Conservation (phyloP, 805 yeast genomes). For the Candida broadrunensis region DNA sequence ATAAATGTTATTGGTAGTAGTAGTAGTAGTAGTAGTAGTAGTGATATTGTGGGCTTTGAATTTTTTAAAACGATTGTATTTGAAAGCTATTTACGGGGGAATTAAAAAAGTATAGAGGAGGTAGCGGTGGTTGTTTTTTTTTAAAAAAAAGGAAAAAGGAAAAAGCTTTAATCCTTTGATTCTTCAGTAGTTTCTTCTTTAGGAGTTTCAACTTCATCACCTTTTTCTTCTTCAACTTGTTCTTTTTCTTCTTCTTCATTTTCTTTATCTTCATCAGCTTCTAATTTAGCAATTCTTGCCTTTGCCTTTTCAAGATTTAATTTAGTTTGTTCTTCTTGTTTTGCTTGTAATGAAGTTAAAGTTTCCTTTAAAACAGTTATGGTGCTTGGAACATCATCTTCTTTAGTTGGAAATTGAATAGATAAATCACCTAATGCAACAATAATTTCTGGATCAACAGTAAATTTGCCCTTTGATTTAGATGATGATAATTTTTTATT, state of each 20-base stretch:
- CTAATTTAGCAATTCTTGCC: constrained; percentile 69
- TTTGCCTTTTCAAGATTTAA: constrained; percentile 74
- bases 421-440: constrained; percentile 73
- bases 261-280: constrained; percentile 40
- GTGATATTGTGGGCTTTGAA: too few relatives aligned
- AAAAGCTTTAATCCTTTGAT: too few relatives aligned
- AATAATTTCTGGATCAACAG: constrained; percentile 77
- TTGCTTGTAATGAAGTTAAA: constrained; percentile 60
- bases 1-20: background rate
- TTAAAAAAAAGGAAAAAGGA: too few relatives aligned
- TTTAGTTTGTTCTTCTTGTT: constrained; percentile 80
- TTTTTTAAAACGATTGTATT: too few relatives aligned
- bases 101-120: background rate
- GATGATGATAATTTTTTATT: constrained; percentile 49
- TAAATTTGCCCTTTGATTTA: constrained; percentile 54
- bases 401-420: constrained; percentile 72
- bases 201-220: constrained; percentile 6
- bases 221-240: constrained; percentile 6
- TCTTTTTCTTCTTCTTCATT: constrained; percentile 35
- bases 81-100: background rate
- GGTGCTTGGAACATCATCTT: constrained; percentile 67
- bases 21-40: background rate
- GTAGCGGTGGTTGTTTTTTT: too few relatives aligned
- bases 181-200: constrained; percentile 1
- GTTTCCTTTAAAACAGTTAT: constrained; percentile 69